Evolutionary conservation across 148 eudicot species (phyloP), one percentile per base, ranked within the genome.

Genomic region (Rheum nobile): DNA sequence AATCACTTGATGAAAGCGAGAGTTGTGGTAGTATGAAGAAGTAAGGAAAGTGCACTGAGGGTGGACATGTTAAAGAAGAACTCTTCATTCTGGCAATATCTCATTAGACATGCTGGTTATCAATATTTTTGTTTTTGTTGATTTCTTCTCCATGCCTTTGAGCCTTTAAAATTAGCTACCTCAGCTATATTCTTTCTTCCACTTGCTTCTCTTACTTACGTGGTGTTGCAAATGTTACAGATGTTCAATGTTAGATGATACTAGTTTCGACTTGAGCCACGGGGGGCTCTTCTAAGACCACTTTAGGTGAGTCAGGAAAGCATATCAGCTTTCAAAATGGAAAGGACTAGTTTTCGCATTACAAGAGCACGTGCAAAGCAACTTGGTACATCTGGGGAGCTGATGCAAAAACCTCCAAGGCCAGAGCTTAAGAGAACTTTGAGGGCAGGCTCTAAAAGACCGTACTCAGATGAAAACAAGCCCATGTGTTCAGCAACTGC

Each of bases 351-450:
- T 74, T 76, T 72, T 76, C 89, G 91, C 52, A 59, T 89, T 65
- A 89, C 94, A 71, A 71, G 91, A 79, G 87, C 92, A 80, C 80
- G 88, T 68, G 94, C 96, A 14, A 93, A 89, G 80, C 76, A 80
- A 50, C 81, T 90, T 74, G 88, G 86, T 32, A 55, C 83, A 34
- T 72, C 81, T 52, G 82, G 84, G 63, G 82, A 84, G 65, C 69
- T 61, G 69, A 78, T 71, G 77, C 92, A 78, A 79, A 84, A 84
- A 38, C 81, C 85, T 71, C 77, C 79, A 4, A 80, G 80, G 69
- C 86, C 89, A 24, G 85, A 81, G 35, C 90, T 76, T 65, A 86
- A 82, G 74, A 79, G 52, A 74, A 83, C 80, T 47, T 73, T 67
- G 34, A 77, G 79, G 74, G 76, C 77, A 74, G 77, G 71, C 38